Evolutionary conservation across 225 moss, liverwort and hornwort genomes (phyloP), one percentile per base, ranked within the genome.

Genomic region (Polytrichum commune): DNA sequence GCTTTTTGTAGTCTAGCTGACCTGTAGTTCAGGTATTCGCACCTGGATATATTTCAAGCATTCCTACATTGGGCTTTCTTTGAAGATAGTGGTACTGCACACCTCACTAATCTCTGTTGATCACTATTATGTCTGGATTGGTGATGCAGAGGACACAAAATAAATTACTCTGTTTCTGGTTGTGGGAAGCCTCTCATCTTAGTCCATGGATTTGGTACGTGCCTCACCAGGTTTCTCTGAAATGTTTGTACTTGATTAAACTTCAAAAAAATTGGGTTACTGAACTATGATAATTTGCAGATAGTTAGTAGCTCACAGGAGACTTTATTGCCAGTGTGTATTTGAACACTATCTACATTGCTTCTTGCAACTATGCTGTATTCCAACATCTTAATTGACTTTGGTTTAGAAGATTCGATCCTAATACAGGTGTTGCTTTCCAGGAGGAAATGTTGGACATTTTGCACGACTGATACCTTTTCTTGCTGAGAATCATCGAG

Each of bases 151-250:
- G 95, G 85, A 56, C 65, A 95, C 67, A 90, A 83, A 69, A 93
- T 99, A 63, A 99, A 95, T 35, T 99, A 91, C 56, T 89, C 91
- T 25, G 89, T 91, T 32, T 91, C 98, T 75, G 98, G 98, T 62
- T 91, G 85, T 68, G 98, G 98, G 76, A 89, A 91, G 70, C 93
- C 98, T 10, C 84, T 99, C 23, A 86, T 99, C 74, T 66, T 99
- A 29, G 91, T 99, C 30, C 98, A 99, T 84, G 98, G 95, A 76
- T 99, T 99, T 75, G 98, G 98, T 99, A 90, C 28, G 83, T 74
- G 27, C 35, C 58, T 58, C 7, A 58, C 58, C 58, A 58, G 58
- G 58, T 24, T 46, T 13, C 46, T 16, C 13, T 46, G 4, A 46
- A 46, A 46, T 46, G 46, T 46, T 46, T 46, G 46, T 3, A 68